A percentile compares a stretch with the other conserved stretches of the same genome.
These are phyloP conservation scores for Biscogniauxia sp. DNA, from an alignment of 2,329 filamentous ascomycete species.

Conservation along the genomic window DNA sequence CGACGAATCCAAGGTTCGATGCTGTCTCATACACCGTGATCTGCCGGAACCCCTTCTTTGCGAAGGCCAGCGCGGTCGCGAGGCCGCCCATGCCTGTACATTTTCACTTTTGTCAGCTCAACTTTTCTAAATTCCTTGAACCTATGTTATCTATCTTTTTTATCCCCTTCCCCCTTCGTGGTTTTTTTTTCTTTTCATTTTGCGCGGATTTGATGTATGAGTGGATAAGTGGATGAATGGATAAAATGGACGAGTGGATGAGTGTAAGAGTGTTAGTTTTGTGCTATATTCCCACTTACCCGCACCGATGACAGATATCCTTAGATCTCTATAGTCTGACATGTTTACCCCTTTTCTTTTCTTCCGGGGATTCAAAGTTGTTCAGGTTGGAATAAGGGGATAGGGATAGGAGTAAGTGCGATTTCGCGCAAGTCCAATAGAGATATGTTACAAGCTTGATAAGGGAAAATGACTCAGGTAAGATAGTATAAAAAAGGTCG, in stretches of 20 bases:
- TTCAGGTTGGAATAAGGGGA: neutral
- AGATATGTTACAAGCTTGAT: neutral
- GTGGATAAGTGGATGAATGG: no score
- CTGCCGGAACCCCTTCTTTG: conserved; percentile 71
- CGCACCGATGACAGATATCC: conserved; percentile 47
- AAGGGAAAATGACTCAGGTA: no score
- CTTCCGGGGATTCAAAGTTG: neutral
- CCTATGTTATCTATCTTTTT: conserved; percentile 1
- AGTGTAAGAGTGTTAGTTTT: neutral
- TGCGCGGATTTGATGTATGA: no score
- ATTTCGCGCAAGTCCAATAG: neutral
- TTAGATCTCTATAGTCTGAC: conserved; percentile 34
- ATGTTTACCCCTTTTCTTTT: conserved; percentile 16
- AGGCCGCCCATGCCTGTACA: conserved; percentile 73
- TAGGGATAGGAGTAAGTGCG: neutral
- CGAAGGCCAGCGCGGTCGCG: conserved; percentile 67
- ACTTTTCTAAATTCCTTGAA: neutral
- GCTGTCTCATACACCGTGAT: conserved; percentile 75
- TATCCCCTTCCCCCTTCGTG: neutral
- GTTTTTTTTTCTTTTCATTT: no score
- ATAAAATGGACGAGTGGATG: no score
- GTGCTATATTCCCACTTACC: conserved; percentile 34
- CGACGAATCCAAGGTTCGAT: conserved; percentile 73
- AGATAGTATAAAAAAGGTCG: neutral
- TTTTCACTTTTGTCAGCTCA: conserved; percentile 1